These are phyloP conservation scores for Babesia bovis DNA, from an alignment of 169 alveolate genomes.

Conservation along the genomic window DNA sequence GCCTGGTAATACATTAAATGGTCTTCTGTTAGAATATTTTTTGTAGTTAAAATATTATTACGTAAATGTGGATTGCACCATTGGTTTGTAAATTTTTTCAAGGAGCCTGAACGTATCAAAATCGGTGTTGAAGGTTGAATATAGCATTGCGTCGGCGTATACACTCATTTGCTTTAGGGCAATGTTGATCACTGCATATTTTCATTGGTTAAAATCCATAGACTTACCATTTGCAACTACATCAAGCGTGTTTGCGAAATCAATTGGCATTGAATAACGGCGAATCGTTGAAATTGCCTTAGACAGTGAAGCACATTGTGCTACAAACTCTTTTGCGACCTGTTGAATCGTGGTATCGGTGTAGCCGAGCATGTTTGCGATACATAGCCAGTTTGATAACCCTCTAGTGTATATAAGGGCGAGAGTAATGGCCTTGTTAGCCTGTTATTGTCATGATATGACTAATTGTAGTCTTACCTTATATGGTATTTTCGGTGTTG, in stretches of 20 bases:
- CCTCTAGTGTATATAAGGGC: conserved; percentile 54
- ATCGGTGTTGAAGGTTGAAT: conserved; percentile 46
- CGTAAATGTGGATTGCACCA: not conserved
- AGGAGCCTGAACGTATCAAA: conserved; percentile 62
- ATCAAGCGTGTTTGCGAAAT: conserved; percentile 41
- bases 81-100: conserved; percentile 49
- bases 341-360: conserved; percentile 19
- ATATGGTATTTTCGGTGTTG: conserved; percentile 15
- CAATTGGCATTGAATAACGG: conserved; percentile 33
- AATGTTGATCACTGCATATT: conserved; percentile 35
- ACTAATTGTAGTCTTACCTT: not conserved
- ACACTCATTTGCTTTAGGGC: conserved; percentile 56
- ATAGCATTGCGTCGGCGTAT: conserved; percentile 55
- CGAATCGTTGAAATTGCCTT: conserved; percentile 30
- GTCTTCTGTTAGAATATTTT: not conserved
- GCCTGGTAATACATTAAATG: conserved; percentile 17
- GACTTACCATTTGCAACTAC: conserved; percentile 30
- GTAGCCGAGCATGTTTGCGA: conserved; percentile 64
- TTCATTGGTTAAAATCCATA: too few relatives aligned
- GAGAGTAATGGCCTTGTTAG: conserved; percentile 27
- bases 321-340: conserved; percentile 54
- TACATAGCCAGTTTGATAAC: conserved; percentile 56
- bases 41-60: too few relatives aligned
- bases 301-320: conserved; percentile 37
- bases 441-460: not conserved